Conservation (phyloP, 2,329 filamentous ascomycete species). For the Ophiosphaerella narmari region DNA sequence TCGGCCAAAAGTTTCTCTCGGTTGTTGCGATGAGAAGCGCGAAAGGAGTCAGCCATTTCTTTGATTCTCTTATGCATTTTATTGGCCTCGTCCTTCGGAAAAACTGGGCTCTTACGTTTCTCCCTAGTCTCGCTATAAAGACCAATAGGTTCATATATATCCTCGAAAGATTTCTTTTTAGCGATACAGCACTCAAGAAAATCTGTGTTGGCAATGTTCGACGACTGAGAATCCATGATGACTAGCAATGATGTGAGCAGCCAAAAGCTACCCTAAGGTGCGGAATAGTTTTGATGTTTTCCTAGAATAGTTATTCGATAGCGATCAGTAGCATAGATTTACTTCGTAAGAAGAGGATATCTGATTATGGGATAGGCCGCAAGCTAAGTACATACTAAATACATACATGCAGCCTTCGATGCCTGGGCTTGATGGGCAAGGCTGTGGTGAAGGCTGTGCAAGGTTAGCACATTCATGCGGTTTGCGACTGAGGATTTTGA, state of each 20-base stretch:
- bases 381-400: neutral
- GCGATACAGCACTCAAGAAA: slow-evolving; percentile 13
- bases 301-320: too few relatives aligned
- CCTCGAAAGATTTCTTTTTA: slow-evolving; percentile 4
- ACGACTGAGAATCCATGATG: slow-evolving; percentile 5
- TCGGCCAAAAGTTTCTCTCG: neutral
- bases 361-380: neutral
- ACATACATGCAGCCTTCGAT: neutral
- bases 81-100: slow-evolving; percentile 8
- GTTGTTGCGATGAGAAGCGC: neutral
- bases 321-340: too few relatives aligned
- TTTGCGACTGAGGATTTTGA: neutral
- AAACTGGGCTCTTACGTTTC: slow-evolving; percentile 8
- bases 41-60: slow-evolving; percentile 9
- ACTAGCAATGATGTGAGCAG: neutral
- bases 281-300: too few relatives aligned
- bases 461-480: slow-evolving; percentile 7
- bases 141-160: slow-evolving; percentile 11
- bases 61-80: slow-evolving; percentile 10
- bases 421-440: slow-evolving; percentile 3
- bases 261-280: too few relatives aligned
- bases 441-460: slow-evolving; percentile 2
- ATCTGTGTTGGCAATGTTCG: slow-evolving; percentile 4
- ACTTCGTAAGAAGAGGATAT: too few relatives aligned
- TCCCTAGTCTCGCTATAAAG: slow-evolving; percentile 4